Evolutionary conservation across 2,329 filamentous ascomycete species (phyloP).

Genomic region (Cladosporium austrohemisphaericum): DNA sequence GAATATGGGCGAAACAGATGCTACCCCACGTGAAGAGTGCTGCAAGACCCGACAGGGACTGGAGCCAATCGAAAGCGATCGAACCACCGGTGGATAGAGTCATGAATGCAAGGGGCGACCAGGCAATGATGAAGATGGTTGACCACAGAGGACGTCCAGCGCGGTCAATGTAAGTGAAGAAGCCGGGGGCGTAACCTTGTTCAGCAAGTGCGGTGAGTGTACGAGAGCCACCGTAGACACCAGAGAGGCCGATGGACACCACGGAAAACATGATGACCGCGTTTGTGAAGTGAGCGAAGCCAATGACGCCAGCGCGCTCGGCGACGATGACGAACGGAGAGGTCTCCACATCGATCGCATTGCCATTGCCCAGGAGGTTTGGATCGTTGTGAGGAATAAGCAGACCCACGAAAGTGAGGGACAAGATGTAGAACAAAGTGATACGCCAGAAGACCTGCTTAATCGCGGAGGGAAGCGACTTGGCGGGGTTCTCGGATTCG

Average conservation of each 20-base stretch:
- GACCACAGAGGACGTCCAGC: constrained; percentile 74
- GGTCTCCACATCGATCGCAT: constrained; percentile 27
- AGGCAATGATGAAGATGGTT: constrained; percentile 47
- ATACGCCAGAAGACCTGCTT: constrained; percentile 34
- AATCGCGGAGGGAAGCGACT: constrained; percentile 34
- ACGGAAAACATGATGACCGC: constrained; percentile 59
- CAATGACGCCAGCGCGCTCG: constrained; percentile 54
- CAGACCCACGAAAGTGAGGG: constrained; percentile 28
- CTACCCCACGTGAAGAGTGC: constrained; percentile 70
- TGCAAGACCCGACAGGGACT: constrained; percentile 66
- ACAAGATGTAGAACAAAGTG: constrained; percentile 30
- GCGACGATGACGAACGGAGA: constrained; percentile 66
- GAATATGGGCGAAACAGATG: constrained; percentile 82
- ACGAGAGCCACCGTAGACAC: constrained; percentile 61
- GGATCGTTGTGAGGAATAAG: constrained; percentile 30
- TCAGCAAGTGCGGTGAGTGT: constrained; percentile 80
- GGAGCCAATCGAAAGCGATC: constrained; percentile 64
- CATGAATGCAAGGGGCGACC: constrained; percentile 68
- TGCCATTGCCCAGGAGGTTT: constrained; percentile 22
- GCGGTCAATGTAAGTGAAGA: constrained; percentile 60
- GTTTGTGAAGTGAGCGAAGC: constrained; percentile 62
- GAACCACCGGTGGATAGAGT: constrained; percentile 65
- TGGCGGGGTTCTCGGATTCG: constrained; percentile 48
- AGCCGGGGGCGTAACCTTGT: constrained; percentile 55
- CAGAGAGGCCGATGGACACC: constrained; percentile 54